A percentile compares a stretch with the other conserved stretches of the same genome.
These are phyloP conservation scores for Anisodus tanguticus DNA, from an alignment of 257 asterid species.

Conservation along the genomic window DNA sequence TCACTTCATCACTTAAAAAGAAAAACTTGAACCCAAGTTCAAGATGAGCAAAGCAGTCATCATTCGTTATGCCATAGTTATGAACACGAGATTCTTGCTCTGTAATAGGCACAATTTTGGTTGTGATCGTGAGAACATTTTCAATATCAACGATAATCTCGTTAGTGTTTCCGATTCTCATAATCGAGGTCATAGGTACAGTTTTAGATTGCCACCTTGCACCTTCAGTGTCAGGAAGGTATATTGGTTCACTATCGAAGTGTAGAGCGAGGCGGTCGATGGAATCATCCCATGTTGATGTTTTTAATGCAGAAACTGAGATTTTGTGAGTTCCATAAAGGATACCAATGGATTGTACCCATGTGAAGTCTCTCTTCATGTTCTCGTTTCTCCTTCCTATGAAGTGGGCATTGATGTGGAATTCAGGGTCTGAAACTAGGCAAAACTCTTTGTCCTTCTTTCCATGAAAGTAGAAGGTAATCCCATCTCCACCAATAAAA, in stretches of 20 bases:
- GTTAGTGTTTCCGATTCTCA: constrained; percentile 1
- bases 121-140: neutral
- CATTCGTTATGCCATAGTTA: constrained; percentile 13
- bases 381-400: constrained; percentile 22
- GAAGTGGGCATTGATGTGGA: constrained; percentile 26
- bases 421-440: constrained; percentile 22
- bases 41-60: constrained; percentile 16
- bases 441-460: constrained; percentile 26
- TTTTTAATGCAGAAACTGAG: constrained; percentile 24
- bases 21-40: constrained; percentile 21
- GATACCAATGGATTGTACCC: constrained; percentile 28
- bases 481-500: constrained; percentile 15
- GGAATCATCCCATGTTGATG: constrained; percentile 27
- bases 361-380: constrained; percentile 22
- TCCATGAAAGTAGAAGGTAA: constrained; percentile 21
- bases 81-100: constrained; percentile 7
- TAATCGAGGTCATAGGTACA: constrained; percentile 1
- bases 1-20: constrained; percentile 5
- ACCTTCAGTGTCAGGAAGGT: constrained; percentile 2
- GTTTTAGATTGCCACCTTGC: constrained; percentile 22
- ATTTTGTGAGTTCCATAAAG: constrained; percentile 20
- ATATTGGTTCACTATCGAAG: constrained; percentile 12
- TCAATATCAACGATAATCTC: neutral
- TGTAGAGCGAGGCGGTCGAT: constrained; percentile 19
- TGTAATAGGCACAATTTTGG: constrained; percentile 14